phyloP scores from a whole-genome alignment of 345 rosid genomes.

The Pistacia integerrima region DNA sequence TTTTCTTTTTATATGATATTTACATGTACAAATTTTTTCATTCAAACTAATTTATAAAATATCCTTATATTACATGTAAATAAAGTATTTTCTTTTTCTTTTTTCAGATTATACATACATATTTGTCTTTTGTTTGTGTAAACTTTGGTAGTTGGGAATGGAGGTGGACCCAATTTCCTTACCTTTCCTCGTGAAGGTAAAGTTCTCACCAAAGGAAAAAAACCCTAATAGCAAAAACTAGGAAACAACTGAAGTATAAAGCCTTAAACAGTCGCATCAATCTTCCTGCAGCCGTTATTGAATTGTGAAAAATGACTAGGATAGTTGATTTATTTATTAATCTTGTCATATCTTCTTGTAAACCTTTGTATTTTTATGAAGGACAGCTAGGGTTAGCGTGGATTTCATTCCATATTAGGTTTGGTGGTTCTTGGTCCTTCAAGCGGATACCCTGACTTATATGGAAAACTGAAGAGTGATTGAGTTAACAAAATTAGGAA shows the following conservation, averaged over 20 bases:
- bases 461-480: not conserved
- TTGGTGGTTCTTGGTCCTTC: not conserved
- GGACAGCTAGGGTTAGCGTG: not conserved
- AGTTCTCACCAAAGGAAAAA: not conserved
- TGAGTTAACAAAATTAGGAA: too few relatives aligned
- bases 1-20: not conserved
- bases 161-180: not conserved
- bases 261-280: not conserved
- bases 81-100: not conserved
- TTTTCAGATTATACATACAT: not conserved
- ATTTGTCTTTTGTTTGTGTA: not conserved
- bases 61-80: not conserved
- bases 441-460: not conserved
- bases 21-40: not conserved
- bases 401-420: not conserved
- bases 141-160: not conserved
- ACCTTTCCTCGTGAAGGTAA: not conserved
- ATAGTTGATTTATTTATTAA: not conserved
- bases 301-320: not conserved
- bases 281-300: not conserved
- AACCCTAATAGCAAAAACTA: conserved; percentile 4
- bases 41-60: not conserved
- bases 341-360: not conserved
- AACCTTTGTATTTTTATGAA: not conserved
- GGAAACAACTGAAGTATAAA: too few relatives aligned